These are phyloP conservation scores for Pisolithus albus DNA, from an alignment of 768 basidiomycete genomes.

Conservation along the genomic window DNA sequence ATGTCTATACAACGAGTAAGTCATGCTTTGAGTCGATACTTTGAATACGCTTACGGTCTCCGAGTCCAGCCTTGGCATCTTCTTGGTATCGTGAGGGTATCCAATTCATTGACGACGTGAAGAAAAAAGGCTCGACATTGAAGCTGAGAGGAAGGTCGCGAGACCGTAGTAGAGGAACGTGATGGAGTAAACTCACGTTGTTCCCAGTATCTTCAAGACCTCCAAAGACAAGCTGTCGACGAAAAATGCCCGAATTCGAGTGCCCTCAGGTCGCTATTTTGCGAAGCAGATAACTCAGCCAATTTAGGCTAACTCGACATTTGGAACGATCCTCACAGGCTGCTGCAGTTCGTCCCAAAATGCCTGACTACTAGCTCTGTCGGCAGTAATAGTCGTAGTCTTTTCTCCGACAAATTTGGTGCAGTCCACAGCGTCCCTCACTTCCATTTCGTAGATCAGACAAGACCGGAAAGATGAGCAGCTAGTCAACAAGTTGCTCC, in stretches of 20 bases:
- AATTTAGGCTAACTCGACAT: not conserved
- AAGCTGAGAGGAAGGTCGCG: constrained; percentile 24
- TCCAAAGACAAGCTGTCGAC: constrained; percentile 29
- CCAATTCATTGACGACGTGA: constrained; percentile 36
- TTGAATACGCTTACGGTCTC: constrained; percentile 31
- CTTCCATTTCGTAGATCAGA: constrained; percentile 18
- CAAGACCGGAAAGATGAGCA: constrained; percentile 10
- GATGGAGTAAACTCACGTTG: constrained; percentile 20
- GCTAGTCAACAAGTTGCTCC: constrained; percentile 28
- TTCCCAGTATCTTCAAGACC: constrained; percentile 32
- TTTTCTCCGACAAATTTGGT: constrained; percentile 2
- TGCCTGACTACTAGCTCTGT: not conserved
- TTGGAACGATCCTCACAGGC: constrained; percentile 13
- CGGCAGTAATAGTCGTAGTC: constrained; percentile 12
- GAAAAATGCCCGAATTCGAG: constrained; percentile 31
- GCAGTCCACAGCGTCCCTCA: constrained; percentile 12
- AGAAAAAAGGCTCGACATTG: constrained; percentile 39
- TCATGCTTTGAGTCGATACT: not conserved
- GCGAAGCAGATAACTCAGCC: not conserved
- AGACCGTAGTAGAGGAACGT: not conserved
- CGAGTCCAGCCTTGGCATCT: constrained; percentile 14
- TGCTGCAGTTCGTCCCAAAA: constrained; percentile 26
- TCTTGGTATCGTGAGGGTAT: constrained; percentile 40
- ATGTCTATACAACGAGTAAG: constrained; percentile 28
- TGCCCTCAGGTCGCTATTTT: constrained; percentile 14